Percentiles rank a stretch among this genome's conserved stretches.
These are phyloP conservation scores for Eucalyptus marginata DNA, from an alignment of 345 rosid species.

Conservation along the genomic window DNA sequence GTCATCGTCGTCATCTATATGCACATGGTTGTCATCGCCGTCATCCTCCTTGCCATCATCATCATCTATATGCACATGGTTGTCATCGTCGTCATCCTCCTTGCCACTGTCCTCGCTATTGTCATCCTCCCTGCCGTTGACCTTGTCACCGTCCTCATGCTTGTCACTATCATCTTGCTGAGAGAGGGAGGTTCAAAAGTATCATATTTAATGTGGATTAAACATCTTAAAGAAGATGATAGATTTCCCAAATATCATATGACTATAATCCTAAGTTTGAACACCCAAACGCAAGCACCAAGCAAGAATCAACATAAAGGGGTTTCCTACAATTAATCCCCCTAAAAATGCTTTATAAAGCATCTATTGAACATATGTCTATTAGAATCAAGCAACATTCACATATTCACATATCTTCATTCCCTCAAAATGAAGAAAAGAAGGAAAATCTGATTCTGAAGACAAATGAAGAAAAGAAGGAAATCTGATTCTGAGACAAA, in stretches of 20 bases:
- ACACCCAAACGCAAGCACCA: background rate
- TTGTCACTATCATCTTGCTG: slow-evolving; percentile 8
- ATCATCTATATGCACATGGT: no score
- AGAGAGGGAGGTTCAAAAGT: background rate
- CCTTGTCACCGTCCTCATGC: slow-evolving; percentile 13
- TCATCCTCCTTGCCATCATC: slow-evolving; percentile 4
- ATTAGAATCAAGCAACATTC: background rate
- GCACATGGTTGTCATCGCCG: slow-evolving; percentile 12
- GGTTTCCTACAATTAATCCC: background rate
- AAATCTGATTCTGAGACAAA: background rate
- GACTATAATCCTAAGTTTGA: background rate
- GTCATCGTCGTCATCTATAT: background rate
- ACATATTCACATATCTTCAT: background rate
- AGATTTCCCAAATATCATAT: background rate
- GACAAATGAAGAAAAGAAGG: background rate
- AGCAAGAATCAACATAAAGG: background rate
- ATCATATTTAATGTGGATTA: background rate
- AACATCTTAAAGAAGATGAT: background rate
- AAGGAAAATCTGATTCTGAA: no score
- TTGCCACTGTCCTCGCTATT: slow-evolving; percentile 3
- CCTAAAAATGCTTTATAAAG: background rate
- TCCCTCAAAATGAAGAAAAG: background rate
- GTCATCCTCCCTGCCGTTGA: slow-evolving; percentile 1
- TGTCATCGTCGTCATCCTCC: no score
- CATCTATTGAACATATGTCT: background rate